A percentile compares a stretch with the other conserved stretches of the same genome.
Evolutionary conservation across 345 rosid species (phyloP).

Genomic region (Tarenaya hassleriana): DNA sequence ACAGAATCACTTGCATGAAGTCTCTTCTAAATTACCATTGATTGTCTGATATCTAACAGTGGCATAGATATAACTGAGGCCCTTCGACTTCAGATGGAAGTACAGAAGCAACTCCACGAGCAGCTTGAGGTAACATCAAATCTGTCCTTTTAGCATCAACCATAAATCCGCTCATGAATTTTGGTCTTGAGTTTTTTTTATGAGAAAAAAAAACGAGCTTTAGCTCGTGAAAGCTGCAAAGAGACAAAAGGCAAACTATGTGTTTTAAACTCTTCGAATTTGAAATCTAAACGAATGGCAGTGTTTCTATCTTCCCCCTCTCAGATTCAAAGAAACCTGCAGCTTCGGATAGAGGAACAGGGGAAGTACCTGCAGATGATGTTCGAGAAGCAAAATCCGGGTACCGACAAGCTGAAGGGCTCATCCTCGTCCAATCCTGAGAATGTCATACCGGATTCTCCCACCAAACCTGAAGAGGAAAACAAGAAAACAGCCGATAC

Average conservation of each 20-base stretch:
- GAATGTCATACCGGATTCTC: constrained; percentile 16
- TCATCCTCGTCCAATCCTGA: too few relatives aligned
- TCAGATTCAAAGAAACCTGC: constrained; percentile 85
- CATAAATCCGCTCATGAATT: not conserved
- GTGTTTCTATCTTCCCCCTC: constrained; percentile 18
- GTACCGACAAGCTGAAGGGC: constrained; percentile 40
- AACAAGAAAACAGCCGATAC: constrained; percentile 28
- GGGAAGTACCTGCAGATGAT: constrained; percentile 59
- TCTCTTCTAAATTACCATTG: not conserved
- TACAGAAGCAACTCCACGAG: constrained; percentile 79
- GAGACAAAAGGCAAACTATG: too few relatives aligned
- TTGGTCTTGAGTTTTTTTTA: too few relatives aligned
- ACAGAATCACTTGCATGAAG: not conserved
- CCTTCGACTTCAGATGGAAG: constrained; percentile 81
- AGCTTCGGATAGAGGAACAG: constrained; percentile 70
- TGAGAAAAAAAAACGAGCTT: too few relatives aligned
- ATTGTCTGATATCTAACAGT: constrained; percentile 36
- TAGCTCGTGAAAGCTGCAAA: too few relatives aligned
- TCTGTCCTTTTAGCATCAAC: constrained; percentile 5
- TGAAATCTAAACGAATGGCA: not conserved
- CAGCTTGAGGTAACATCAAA: constrained; percentile 40
- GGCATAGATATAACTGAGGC: constrained; percentile 79
- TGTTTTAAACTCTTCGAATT: constrained; percentile 6
- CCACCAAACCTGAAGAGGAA: constrained; percentile 30
- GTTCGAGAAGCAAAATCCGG: constrained; percentile 62